Base-by-base conservation (phyloP, 441 rosid species). In the Aquilaria agallochum region DNA sequence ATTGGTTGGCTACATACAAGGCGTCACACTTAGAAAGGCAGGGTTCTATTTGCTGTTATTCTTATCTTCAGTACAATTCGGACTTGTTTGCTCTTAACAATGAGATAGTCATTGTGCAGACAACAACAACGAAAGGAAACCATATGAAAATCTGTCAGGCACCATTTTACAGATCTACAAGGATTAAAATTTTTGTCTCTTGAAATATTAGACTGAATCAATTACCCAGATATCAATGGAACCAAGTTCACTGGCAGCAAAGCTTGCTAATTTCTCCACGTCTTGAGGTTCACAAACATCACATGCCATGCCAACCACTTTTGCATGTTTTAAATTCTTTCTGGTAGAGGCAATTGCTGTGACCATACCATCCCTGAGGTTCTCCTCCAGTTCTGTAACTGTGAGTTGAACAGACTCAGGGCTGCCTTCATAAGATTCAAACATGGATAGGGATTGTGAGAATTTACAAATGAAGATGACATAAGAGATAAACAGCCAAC, bases 191-290 rank as follows among this genome's bases (percentile, higher is more conserved):
- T 4, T 5, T 36, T 36, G 7, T 3, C 5, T 36, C 42, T 36
- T 36, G 6, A 5, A 36, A 36, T 36, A 36, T 36, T 36, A 36
- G 5, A 55, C 30, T 1, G 15, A 48, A 52, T 11, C 7, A 66
- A 81, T 76, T 83, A 89, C 96, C 98, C 96, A 92, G 69, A 92
- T 82, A 72, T 90, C 83, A 50, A 92, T 67, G 27, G 90, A 84
- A 64, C 98, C 96, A 56, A 89, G 82, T 80, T 92, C 85, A n/a
- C 62, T 60, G 14, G 81, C 72, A 50, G 96, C 94, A 63, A 92
- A 92, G 52, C 74, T 70, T 55, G 94, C 87, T 66, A 92, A 68
- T 72, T 76, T 90, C 64, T 74, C 64, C 45, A 88, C 96, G 67
- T 92, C 96, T 57, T 74, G 72, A 0, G 88, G 84, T 9, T 82